phyloP scores from a whole-genome alignment of 768 basidiomycete genomes.

The Inosperma sp. region DNA sequence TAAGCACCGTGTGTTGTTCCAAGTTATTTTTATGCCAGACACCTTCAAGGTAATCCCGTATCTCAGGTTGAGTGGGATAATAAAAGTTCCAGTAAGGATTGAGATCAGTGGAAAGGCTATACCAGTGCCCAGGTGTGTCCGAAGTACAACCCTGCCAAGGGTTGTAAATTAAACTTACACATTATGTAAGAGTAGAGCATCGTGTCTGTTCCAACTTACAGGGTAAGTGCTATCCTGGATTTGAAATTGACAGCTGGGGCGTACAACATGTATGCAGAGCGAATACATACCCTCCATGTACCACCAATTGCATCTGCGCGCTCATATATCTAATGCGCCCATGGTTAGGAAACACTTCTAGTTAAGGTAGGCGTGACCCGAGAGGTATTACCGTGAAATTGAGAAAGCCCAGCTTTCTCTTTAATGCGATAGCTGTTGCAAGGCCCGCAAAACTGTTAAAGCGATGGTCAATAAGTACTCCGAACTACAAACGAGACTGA shows the following conservation, averaged over 20 bases:
- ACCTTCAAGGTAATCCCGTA: conserved; percentile 46
- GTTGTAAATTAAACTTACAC: no score
- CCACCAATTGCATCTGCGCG: conserved; percentile 45
- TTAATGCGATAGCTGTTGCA: conserved; percentile 44
- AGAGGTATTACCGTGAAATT: conserved; percentile 50
- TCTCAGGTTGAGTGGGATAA: conserved; percentile 46
- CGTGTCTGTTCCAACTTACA: conserved; percentile 30
- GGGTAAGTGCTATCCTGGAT: conserved; percentile 52
- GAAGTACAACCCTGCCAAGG: conserved; percentile 58
- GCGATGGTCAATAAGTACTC: not conserved
- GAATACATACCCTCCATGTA: conserved; percentile 49
- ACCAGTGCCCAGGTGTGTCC: conserved; percentile 53
- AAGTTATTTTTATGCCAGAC: conserved; percentile 45
- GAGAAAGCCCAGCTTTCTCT: conserved; percentile 38
- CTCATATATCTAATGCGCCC: conserved; percentile 43
- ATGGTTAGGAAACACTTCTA: not conserved
- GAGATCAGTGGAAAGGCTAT: conserved; percentile 49
- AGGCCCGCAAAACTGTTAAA: conserved; percentile 42
- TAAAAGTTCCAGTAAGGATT: conserved; percentile 49
- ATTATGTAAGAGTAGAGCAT: no score
- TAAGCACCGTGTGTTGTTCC: conserved; percentile 37
- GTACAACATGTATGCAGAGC: not conserved
- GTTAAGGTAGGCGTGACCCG: conserved; percentile 13
- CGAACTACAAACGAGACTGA: not conserved
- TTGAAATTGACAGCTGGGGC: not conserved